Conservation (phyloP, 495 filamentous ascomycete genomes). For the Chaetomidium leptoderma region DNA sequence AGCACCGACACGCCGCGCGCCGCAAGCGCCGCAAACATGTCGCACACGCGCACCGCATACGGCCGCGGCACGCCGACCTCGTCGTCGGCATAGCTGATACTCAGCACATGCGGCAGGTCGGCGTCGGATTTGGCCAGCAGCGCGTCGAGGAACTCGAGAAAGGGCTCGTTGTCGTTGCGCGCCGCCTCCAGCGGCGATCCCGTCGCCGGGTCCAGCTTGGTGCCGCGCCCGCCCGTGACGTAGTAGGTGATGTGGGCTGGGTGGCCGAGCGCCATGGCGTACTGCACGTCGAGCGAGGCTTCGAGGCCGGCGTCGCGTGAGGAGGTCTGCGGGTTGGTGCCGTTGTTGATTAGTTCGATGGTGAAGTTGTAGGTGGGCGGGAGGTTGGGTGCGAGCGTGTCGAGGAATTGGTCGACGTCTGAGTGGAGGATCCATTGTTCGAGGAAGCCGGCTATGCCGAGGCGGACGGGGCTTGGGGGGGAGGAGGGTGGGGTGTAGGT, state of each 20-base stretch:
- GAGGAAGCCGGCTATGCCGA: constrained; percentile 68
- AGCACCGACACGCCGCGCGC: constrained; percentile 68
- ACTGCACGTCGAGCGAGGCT: constrained; percentile 70
- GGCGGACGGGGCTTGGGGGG: constrained; percentile 28
- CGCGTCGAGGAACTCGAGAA: constrained; percentile 72
- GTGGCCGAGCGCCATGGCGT: constrained; percentile 57
- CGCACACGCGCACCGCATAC: constrained; percentile 64
- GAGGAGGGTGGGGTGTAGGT: constrained; percentile 28
- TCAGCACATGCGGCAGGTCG: constrained; percentile 67
- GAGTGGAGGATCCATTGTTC: constrained; percentile 59
- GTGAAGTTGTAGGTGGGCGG: constrained; percentile 52
- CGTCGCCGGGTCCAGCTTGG: constrained; percentile 48
- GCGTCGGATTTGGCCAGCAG: constrained; percentile 56
- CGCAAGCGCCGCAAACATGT: constrained; percentile 66
- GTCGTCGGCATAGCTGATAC: constrained; percentile 69
- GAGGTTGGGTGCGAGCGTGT: constrained; percentile 46
- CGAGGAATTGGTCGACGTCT: constrained; percentile 54
- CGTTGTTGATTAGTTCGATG: constrained; percentile 57
- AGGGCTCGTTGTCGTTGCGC: constrained; percentile 70
- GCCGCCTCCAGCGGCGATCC: constrained; percentile 39
- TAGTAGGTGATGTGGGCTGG: constrained; percentile 58
- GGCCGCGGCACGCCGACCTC: constrained; percentile 58
- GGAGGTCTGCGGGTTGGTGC: constrained; percentile 47
- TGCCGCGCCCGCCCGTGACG: constrained; percentile 60
- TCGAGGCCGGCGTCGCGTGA: constrained; percentile 46